These are phyloP conservation scores for Ophiostoma angusticollis DNA, from an alignment of 2,329 filamentous ascomycete genomes.

Conservation along the genomic window DNA sequence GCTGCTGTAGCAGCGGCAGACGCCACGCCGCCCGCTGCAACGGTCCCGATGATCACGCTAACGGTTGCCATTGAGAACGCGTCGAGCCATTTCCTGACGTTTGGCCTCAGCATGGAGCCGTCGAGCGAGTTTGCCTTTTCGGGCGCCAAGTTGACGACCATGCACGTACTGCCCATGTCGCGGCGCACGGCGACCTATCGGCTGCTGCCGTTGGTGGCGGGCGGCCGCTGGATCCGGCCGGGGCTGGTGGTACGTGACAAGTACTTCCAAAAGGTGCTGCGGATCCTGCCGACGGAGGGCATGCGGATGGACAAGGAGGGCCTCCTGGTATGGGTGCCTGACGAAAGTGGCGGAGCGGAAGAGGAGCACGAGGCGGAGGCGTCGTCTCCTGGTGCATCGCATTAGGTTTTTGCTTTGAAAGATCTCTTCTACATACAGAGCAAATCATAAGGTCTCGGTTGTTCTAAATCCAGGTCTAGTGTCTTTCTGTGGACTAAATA, in stretches of 20 bases:
- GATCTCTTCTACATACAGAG: background rate
- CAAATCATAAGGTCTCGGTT: background rate
- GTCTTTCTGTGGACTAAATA: no score
- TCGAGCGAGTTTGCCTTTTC: conserved; percentile 89
- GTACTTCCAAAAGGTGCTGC: conserved; percentile 85
- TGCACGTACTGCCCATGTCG: conserved; percentile 75
- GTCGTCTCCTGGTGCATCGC: no score
- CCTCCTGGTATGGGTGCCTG: conserved; percentile 47
- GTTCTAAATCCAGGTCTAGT: no score
- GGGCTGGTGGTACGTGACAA: conserved; percentile 69
- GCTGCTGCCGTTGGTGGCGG: conserved; percentile 54
- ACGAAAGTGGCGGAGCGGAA: conserved; percentile 1
- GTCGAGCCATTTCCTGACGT: conserved; percentile 87
- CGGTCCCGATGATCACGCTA: conserved; percentile 19
- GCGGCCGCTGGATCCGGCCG: conserved; percentile 56
- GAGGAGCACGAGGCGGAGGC: background rate
- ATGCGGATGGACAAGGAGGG: conserved; percentile 55
- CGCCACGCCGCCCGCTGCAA: background rate
- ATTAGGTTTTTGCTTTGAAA: no score
- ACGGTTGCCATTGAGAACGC: conserved; percentile 75
- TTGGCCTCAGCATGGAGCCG: conserved; percentile 83
- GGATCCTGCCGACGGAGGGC: conserved; percentile 71
- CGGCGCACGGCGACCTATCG: conserved; percentile 61
- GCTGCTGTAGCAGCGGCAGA: background rate
- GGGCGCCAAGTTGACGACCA: conserved; percentile 65